Evolutionary conservation across 495 filamentous ascomycete genomes (phyloP).

Genomic region (Hypoxylon crocopeplum): DNA sequence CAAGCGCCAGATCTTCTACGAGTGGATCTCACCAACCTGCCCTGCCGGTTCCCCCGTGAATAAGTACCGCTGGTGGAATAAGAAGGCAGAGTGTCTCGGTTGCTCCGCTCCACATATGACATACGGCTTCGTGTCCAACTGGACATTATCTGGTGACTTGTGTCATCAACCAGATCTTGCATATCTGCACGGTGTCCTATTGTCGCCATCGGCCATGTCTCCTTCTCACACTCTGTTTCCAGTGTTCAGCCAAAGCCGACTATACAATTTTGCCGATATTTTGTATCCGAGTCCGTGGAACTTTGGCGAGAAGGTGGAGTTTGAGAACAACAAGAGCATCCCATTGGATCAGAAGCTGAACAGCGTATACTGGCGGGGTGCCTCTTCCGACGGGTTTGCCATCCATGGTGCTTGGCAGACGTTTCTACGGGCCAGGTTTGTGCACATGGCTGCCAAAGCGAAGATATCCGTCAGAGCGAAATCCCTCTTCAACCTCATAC

Average conservation of each 20-base stretch:
- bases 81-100: slow-evolving; percentile 61
- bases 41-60: slow-evolving; percentile 62
- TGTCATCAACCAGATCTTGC: slow-evolving; percentile 84
- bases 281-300: slow-evolving; percentile 69
- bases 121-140: slow-evolving; percentile 70
- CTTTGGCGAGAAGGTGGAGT: slow-evolving; percentile 66
- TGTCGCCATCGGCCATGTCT: slow-evolving; percentile 67
- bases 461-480: slow-evolving; percentile 14
- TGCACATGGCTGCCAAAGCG: slow-evolving; percentile 62
- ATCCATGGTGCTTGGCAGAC: slow-evolving; percentile 47
- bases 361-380: slow-evolving; percentile 70
- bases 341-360: slow-evolving; percentile 60
- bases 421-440: slow-evolving; percentile 65
- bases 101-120: slow-evolving; percentile 71
- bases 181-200: slow-evolving; percentile 72
- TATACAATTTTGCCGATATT: slow-evolving; percentile 69
- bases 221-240: slow-evolving; percentile 69
- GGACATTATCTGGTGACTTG: slow-evolving; percentile 66
- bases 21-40: slow-evolving; percentile 59
- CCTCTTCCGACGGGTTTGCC: slow-evolving; percentile 46
- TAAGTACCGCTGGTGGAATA: slow-evolving; percentile 57
- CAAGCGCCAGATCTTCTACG: slow-evolving; percentile 53
- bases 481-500: slow-evolving; percentile 21
- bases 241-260: slow-evolving; percentile 75
- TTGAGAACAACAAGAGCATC: slow-evolving; percentile 60